Evolutionary conservation across 169 alveolate genomes (phyloP).

Genomic region (Plasmodium billcollinsi): DNA sequence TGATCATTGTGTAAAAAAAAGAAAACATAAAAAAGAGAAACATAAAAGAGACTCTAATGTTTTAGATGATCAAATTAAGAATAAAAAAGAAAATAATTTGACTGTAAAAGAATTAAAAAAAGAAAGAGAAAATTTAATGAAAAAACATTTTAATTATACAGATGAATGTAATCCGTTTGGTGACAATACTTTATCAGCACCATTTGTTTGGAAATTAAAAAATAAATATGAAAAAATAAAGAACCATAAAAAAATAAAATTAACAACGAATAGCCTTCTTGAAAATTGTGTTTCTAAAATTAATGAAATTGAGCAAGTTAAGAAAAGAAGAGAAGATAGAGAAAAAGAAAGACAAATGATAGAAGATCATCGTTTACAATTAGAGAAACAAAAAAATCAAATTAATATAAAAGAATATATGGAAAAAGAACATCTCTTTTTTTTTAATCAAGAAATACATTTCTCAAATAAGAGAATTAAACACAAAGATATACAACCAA

Average conservation of each 20-base stretch:
- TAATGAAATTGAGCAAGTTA: constrained; percentile 82
- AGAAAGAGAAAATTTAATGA: constrained; percentile 73
- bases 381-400: constrained; percentile 77
- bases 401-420: constrained; percentile 82
- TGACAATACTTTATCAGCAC: constrained; percentile 82
- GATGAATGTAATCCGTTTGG: constrained; percentile 90
- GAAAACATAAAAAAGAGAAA: constrained; percentile 1
- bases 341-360: constrained; percentile 77
- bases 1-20: background rate
- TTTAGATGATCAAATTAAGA: background rate
- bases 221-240: constrained; percentile 57
- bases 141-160: constrained; percentile 84
- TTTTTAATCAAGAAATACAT: constrained; percentile 79
- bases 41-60: background rate
- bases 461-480: constrained; percentile 29
- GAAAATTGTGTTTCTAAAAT: constrained; percentile 41
- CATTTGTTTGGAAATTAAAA: constrained; percentile 85
- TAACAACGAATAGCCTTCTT: constrained; percentile 73
- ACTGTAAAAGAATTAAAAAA: constrained; percentile 48
- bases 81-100: constrained; percentile 1
- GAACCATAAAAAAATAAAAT: constrained; percentile 38
- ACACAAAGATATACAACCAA: constrained; percentile 19
- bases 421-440: constrained; percentile 77
- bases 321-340: constrained; percentile 77
- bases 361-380: constrained; percentile 71